These are phyloP conservation scores for Calonectria pteridis DNA, from an alignment of 2,329 filamentous ascomycete species.

Conservation along the genomic window DNA sequence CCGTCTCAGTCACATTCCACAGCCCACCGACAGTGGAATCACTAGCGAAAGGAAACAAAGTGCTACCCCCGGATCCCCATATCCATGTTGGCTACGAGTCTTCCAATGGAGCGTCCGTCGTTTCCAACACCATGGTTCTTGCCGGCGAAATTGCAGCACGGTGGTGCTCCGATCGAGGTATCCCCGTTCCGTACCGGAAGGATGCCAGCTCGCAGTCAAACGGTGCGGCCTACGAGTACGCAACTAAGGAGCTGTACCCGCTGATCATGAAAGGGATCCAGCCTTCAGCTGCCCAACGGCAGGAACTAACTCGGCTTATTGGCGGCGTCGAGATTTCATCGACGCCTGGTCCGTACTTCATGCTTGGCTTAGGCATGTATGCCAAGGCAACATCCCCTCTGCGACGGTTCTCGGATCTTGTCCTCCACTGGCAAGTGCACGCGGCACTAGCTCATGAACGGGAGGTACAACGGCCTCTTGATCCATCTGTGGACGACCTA, in stretches of 20 bases:
- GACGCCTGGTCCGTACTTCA: slow-evolving; percentile 66
- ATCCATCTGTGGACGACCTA: slow-evolving; percentile 44
- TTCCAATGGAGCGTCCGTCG: slow-evolving; percentile 50
- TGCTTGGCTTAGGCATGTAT: slow-evolving; percentile 71
- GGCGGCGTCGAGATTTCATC: slow-evolving; percentile 67
- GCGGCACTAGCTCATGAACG: slow-evolving; percentile 65
- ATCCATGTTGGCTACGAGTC: slow-evolving; percentile 55
- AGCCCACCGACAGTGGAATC: slow-evolving; percentile 40
- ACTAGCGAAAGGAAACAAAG: slow-evolving; percentile 20
- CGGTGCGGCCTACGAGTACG: slow-evolving; percentile 52
- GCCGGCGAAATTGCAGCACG: slow-evolving; percentile 72
- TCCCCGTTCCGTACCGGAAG: slow-evolving; percentile 71
- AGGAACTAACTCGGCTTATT: slow-evolving; percentile 47
- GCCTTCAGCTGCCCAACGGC: slow-evolving; percentile 48
- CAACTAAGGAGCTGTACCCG: slow-evolving; percentile 51
- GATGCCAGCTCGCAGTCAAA: slow-evolving; percentile 58
- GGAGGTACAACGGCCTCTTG: slow-evolving; percentile 42
- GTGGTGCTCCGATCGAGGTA: slow-evolving; percentile 69
- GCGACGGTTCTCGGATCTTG: slow-evolving; percentile 72
- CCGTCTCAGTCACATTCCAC: slow-evolving; percentile 59
- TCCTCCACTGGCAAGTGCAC: slow-evolving; percentile 77
- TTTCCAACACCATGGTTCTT: slow-evolving; percentile 66
- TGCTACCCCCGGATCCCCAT: slow-evolving; percentile 61
- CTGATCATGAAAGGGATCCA: slow-evolving; percentile 47
- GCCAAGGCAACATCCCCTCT: slow-evolving; percentile 75